phyloP scores from a whole-genome alignment of 768 basidiomycete genomes.

The Mycena belliarum region DNA sequence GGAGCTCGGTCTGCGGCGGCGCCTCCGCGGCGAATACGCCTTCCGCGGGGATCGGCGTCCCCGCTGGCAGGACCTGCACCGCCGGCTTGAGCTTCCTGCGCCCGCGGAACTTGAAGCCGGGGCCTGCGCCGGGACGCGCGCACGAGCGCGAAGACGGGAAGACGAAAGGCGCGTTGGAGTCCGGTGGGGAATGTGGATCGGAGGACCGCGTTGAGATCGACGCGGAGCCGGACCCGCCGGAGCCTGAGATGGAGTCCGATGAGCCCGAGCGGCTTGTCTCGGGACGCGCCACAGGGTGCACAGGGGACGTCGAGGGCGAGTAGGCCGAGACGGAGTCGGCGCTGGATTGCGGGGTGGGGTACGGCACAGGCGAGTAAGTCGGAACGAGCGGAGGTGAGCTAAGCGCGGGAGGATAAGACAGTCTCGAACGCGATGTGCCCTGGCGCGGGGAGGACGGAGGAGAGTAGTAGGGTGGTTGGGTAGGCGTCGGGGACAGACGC shows the following conservation, averaged over 20 bases:
- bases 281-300: background rate
- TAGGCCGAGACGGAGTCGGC: background rate
- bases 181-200: no score
- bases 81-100: conserved; percentile 14
- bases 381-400: background rate
- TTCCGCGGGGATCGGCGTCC: conserved; percentile 7
- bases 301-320: conserved; percentile 4
- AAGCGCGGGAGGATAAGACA: background rate
- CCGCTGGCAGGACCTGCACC: conserved; percentile 3
- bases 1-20: background rate
- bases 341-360: conserved; percentile 4
- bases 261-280: background rate
- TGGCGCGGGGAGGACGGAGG: conserved; percentile 6
- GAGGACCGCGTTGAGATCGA: no score
- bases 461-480: conserved; percentile 14
- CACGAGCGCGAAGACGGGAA: conserved; percentile 26
- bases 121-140: conserved; percentile 5
- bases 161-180: conserved; percentile 15
- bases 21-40: conserved; percentile 5
- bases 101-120: conserved; percentile 16
- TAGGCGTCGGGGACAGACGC: background rate
- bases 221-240: conserved; percentile 1
- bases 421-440: background rate
- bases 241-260: conserved; percentile 8
- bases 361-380: background rate